Percentiles rank a stretch among this genome's conserved stretches.
Conservation (phyloP, 176 grass and related monocot genomes). For the Triticum urartu region DNA sequence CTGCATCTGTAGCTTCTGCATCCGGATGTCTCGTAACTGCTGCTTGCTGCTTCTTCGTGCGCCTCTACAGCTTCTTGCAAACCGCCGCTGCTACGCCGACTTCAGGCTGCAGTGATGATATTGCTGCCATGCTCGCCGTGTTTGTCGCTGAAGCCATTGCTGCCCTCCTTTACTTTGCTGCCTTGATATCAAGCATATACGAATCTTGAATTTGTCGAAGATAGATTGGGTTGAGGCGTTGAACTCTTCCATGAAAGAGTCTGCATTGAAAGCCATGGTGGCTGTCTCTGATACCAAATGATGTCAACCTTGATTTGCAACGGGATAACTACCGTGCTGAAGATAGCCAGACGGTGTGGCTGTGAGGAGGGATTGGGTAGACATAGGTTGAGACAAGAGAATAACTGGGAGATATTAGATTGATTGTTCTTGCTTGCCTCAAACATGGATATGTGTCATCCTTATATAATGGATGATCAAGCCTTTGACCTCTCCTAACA, state of each 20-base stretch:
- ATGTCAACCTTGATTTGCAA: too few relatives aligned
- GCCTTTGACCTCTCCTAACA: background rate
- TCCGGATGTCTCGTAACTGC: background rate
- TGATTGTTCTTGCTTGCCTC: background rate
- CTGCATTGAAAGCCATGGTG: too few relatives aligned
- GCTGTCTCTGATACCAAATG: too few relatives aligned
- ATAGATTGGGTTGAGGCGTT: too few relatives aligned
- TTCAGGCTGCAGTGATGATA: background rate
- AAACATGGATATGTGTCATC: background rate
- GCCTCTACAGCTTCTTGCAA: background rate
- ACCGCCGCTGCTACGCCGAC: background rate
- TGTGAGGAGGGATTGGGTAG: too few relatives aligned
- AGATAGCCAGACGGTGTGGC: too few relatives aligned
- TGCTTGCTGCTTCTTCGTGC: background rate
- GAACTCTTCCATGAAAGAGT: too few relatives aligned
- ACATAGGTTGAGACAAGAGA: too few relatives aligned
- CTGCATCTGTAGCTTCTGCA: background rate
- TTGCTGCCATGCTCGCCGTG: background rate
- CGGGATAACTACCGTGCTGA: too few relatives aligned
- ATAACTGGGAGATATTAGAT: too few relatives aligned
- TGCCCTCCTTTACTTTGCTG: background rate
- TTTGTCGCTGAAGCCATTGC: background rate
- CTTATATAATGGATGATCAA: background rate
- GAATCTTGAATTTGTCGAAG: background rate
- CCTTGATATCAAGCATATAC: background rate